Conservation (phyloP, 345 rosid species). For the Murraya koenigii region DNA sequence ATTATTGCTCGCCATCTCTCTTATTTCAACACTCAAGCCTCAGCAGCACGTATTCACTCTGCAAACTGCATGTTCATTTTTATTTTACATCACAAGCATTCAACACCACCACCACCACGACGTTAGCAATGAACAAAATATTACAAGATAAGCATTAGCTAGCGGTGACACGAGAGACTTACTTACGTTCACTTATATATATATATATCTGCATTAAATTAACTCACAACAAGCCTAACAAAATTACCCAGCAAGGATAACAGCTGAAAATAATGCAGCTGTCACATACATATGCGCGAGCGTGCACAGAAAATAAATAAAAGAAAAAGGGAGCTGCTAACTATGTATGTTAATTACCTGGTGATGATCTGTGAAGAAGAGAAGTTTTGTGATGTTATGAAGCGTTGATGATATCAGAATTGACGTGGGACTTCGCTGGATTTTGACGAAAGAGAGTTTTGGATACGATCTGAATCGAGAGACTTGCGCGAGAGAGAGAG, state of each 20-base stretch:
- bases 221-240: background rate
- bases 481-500: slow-evolving; percentile 4
- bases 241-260: background rate
- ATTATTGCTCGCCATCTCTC: slow-evolving; percentile 43
- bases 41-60: background rate
- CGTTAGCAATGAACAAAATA: background rate
- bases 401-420: slow-evolving; percentile 2
- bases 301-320: background rate
- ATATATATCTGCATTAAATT: background rate
- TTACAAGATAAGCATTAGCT: background rate
- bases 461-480: slow-evolving; percentile 29
- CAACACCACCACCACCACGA: background rate
- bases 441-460: slow-evolving; percentile 10
- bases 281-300: background rate
- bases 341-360: background rate
- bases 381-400: background rate
- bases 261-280: background rate
- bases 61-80: background rate
- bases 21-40: background rate
- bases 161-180: background rate
- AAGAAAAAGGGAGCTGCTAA: background rate
- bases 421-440: slow-evolving; percentile 30
- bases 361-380: slow-evolving; percentile 9
- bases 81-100: background rate
- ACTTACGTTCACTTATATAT: background rate